phyloP scores from a whole-genome alignment of 805 yeast species.

The Candida pseudofarinosa region DNA sequence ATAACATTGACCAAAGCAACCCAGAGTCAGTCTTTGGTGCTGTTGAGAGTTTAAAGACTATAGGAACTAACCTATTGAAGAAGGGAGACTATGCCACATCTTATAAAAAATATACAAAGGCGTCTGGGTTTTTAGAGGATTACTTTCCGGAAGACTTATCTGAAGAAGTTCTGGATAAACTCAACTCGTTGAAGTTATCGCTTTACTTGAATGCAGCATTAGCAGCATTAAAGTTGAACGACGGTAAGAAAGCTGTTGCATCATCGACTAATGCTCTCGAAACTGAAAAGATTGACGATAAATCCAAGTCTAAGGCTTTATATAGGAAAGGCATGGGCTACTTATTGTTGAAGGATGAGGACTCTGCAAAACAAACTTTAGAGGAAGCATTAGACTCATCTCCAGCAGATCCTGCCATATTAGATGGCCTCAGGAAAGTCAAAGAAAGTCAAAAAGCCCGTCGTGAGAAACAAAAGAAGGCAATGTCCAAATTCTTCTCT shows the following conservation, averaged over 20 bases:
- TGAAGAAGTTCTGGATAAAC: conserved; percentile 46
- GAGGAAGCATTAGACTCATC: conserved; percentile 59
- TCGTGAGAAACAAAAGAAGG: conserved; percentile 66
- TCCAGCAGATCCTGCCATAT: conserved; percentile 71
- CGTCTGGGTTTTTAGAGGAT: conserved; percentile 62
- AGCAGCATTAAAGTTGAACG: conserved; percentile 60
- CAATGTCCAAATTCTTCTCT: conserved; percentile 65
- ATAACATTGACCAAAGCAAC: conserved; percentile 51
- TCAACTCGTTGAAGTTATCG: conserved; percentile 57
- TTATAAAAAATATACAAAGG: conserved; percentile 66
- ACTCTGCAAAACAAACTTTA: conserved; percentile 62
- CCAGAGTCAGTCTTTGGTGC: conserved; percentile 69
- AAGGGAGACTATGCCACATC: conserved; percentile 56
- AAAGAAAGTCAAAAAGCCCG: conserved; percentile 49
- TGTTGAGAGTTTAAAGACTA: conserved; percentile 59
- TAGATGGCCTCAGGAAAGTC: conserved; percentile 59
- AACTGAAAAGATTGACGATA: conserved; percentile 53
- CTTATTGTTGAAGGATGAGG: conserved; percentile 59
- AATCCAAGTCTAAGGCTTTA: conserved; percentile 76
- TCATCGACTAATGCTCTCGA: conserved; percentile 67
- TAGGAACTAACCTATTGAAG: conserved; percentile 76
- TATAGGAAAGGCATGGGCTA: conserved; percentile 83
- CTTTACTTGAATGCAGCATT: conserved; percentile 71
- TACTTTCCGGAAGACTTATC: conserved; percentile 69
- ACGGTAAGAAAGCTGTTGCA: conserved; percentile 49